Base-by-base conservation (phyloP, 331 rosid genomes). In the Acacia concinna region DNA sequence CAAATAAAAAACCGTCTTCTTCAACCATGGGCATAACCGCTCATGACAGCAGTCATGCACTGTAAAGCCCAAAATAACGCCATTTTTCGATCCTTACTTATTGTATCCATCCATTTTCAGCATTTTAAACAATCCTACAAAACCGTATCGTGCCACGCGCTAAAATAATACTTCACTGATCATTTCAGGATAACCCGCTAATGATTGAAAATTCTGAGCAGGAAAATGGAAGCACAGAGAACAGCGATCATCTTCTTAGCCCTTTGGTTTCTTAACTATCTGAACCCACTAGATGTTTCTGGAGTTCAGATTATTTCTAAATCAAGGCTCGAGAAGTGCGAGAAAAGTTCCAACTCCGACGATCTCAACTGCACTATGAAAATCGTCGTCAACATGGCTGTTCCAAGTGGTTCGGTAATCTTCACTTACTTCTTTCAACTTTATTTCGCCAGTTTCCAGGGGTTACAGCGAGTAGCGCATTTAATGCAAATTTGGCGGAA, bases 321-420 rank as follows among this genome's bases (percentile, higher is more conserved):
- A 82, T 95, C 97, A 28, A 95, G 93, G 84, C 96, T 95, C 8
- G 91, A 93, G 78, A 91, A 90, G 65, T 95, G 98, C 84, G 96
- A 95, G 88, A 88, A 85, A 85, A 91, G 43, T 74, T 91, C 97
- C 35, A 78, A 85, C 73, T 90, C 96, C 60, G 87, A 81, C 13
- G 38, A 81, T 77, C 89, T 95, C 81, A 93, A 93, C 12, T 91
- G 99, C 82, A 91, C 98, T 30, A 90, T 84, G 79, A 95, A 91
- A 87, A 86, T 95, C 69, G 89, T 95, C 23, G 80, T 91, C 27
- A 91, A 89, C 85, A 81, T 93, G 90, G 97, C 94, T 21, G 96
- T 95, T 82, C 97, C 99, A 3, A 93, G 99, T 52, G 97, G 97
- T 77, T 84, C 94, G 74, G 97, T 94, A 94, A 41, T 56, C 25